A percentile compares a stretch with the other conserved stretches of the same genome.
Conservation (phyloP, 2,329 filamentous ascomycete genomes). For the Paraconiothyrium sp. region DNA sequence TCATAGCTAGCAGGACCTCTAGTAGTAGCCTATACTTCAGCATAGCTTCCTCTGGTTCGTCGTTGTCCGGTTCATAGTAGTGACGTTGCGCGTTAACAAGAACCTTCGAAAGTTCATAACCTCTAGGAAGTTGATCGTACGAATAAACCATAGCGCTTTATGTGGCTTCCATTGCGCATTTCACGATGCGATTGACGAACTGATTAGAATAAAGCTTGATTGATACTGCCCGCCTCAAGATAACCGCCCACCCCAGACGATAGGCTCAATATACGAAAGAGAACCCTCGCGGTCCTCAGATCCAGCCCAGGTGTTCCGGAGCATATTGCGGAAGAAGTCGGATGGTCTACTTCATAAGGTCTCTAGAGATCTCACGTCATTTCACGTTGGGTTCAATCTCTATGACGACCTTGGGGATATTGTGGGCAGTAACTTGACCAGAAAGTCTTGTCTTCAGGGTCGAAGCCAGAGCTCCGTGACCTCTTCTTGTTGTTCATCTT, state of each 20-base stretch:
- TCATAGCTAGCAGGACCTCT: too few species aligned
- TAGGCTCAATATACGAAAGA: neutral
- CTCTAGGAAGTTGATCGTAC: too few species aligned
- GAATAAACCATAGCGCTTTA: too few species aligned
- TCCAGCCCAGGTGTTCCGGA: neutral
- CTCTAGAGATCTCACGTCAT: neutral
- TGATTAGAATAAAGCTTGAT: too few species aligned
- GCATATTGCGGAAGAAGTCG: neutral
- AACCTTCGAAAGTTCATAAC: too few species aligned
- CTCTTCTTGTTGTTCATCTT: neutral
- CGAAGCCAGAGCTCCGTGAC: neutral
- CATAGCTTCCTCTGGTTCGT: too few species aligned
- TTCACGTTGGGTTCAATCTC: neutral
- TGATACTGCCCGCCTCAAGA: too few species aligned
- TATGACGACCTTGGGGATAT: neutral
- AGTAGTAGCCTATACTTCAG: too few species aligned
- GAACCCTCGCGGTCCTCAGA: neutral
- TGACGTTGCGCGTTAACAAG: too few species aligned
- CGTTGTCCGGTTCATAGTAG: too few species aligned
- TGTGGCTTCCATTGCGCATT: too few species aligned
- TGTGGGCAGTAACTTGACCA: neutral
- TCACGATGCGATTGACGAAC: too few species aligned
- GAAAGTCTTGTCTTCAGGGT: neutral
- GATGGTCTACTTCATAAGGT: neutral
- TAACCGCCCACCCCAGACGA: neutral